These are phyloP conservation scores for Sugiyamaella americana DNA, from an alignment of 805 yeast species.

Conservation along the genomic window DNA sequence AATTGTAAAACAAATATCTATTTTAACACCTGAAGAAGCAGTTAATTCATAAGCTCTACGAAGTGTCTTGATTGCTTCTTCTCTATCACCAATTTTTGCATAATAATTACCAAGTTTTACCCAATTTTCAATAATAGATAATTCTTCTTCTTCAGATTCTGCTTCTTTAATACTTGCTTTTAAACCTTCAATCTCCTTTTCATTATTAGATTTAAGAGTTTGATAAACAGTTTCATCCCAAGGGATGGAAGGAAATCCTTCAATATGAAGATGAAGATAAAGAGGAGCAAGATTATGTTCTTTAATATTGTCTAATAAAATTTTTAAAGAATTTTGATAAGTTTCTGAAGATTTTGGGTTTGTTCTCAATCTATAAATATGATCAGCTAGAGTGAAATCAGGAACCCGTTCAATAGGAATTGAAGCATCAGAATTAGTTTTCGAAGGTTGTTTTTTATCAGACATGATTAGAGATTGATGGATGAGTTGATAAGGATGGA, in stretches of 20 bases:
- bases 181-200: slow-evolving; percentile 44
- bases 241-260: slow-evolving; percentile 36
- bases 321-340: slow-evolving; percentile 40
- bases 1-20: slow-evolving; percentile 76
- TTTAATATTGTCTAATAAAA: slow-evolving; percentile 49
- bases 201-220: slow-evolving; percentile 47
- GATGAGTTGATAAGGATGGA: too few relatives aligned
- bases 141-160: slow-evolving; percentile 78
- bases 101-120: slow-evolving; percentile 82
- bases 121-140: slow-evolving; percentile 72
- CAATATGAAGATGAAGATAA: slow-evolving; percentile 59
- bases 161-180: slow-evolving; percentile 41
- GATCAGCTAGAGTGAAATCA: slow-evolving; percentile 74
- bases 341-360: slow-evolving; percentile 33
- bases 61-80: slow-evolving; percentile 59
- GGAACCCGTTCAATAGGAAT: slow-evolving; percentile 42
- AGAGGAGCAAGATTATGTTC: slow-evolving; percentile 72
- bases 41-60: slow-evolving; percentile 70
- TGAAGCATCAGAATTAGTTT: slow-evolving; percentile 8
- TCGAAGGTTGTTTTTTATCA: too few relatives aligned
- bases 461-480: too few relatives aligned
- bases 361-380: slow-evolving; percentile 56
- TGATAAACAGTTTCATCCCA: slow-evolving; percentile 60
- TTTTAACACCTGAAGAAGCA: slow-evolving; percentile 83
- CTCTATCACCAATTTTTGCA: slow-evolving; percentile 74